These are phyloP conservation scores for Parastagonospora avenae DNA, from an alignment of 2,329 filamentous ascomycete species.

Conservation along the genomic window DNA sequence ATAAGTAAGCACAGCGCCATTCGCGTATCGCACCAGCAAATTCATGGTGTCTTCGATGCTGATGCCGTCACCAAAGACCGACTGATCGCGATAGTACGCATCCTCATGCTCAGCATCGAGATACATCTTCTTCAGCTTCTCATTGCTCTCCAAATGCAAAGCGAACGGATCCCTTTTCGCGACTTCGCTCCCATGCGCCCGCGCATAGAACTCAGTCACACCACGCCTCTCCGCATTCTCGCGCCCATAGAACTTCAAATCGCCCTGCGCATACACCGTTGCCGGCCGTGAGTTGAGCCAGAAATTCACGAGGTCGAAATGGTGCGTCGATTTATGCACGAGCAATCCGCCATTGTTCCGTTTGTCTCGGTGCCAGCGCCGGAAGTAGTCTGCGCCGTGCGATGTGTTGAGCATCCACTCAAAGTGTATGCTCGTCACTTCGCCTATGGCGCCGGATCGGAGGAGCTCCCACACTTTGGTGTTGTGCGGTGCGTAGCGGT, in stretches of 20 bases:
- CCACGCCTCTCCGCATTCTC: slow-evolving; percentile 66
- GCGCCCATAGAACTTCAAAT: slow-evolving; percentile 64
- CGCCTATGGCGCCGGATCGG: slow-evolving; percentile 60
- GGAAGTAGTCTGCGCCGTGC: slow-evolving; percentile 67
- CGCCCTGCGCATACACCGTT: slow-evolving; percentile 64
- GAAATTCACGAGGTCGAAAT: slow-evolving; percentile 68
- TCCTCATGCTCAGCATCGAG: slow-evolving; percentile 68
- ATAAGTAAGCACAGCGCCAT: slow-evolving; percentile 64
- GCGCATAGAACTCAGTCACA: slow-evolving; percentile 56
- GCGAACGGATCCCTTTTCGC: slow-evolving; percentile 64
- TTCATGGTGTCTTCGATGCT: slow-evolving; percentile 70
- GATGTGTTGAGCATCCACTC: slow-evolving; percentile 68
- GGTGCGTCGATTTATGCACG: slow-evolving; percentile 68
- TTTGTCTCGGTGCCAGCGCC: slow-evolving; percentile 67
- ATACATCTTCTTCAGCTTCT: slow-evolving; percentile 63
- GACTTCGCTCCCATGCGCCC: slow-evolving; percentile 57
- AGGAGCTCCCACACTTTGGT: slow-evolving; percentile 63
- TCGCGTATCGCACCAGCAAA: slow-evolving; percentile 62
- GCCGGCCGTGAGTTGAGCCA: slow-evolving; percentile 63
- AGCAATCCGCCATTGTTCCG: slow-evolving; percentile 64
- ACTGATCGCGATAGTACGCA: slow-evolving; percentile 65
- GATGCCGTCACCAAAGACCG: slow-evolving; percentile 67
- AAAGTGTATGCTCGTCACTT: slow-evolving; percentile 63
- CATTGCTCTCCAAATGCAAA: slow-evolving; percentile 59
- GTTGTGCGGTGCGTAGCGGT: slow-evolving; percentile 69